Percentiles rank a stretch among this genome's conserved stretches.
These are phyloP conservation scores for Parathielavia appendiculata DNA, from an alignment of 495 filamentous ascomycete species.

Conservation along the genomic window DNA sequence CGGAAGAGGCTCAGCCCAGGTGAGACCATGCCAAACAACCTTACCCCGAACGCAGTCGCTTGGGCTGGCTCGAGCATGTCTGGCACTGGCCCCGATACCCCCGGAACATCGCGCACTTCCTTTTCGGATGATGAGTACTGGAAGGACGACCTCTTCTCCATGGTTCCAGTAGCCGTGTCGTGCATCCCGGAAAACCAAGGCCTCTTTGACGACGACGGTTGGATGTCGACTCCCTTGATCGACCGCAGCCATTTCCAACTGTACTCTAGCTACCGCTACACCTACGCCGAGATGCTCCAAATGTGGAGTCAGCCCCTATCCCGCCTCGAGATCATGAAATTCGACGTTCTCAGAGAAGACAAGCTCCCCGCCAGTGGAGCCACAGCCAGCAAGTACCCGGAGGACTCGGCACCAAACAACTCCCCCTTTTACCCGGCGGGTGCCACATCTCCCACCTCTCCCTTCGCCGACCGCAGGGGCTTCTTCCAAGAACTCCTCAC, in stretches of 20 bases:
- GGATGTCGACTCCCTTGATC: conserved; percentile 61
- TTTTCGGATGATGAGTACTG: conserved; percentile 43
- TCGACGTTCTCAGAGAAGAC: conserved; percentile 57
- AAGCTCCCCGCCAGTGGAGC: conserved; percentile 16
- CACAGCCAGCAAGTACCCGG: conserved; percentile 29
- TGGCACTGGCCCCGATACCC: conserved; percentile 41
- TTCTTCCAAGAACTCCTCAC: conserved; percentile 35
- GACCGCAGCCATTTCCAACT: conserved; percentile 55
- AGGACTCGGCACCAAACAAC: conserved; percentile 27
- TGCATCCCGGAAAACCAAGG: conserved; percentile 69
- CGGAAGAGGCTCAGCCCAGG: conserved; percentile 62
- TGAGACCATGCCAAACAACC: conserved; percentile 59
- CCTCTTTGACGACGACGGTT: conserved; percentile 73
- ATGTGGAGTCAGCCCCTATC: conserved; percentile 75
- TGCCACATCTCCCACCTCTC: conserved; percentile 41
- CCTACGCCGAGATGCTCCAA: conserved; percentile 76
- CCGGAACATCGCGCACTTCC: conserved; percentile 40
- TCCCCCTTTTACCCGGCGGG: conserved; percentile 25
- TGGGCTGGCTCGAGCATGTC: conserved; percentile 63
- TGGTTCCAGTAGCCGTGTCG: conserved; percentile 49
- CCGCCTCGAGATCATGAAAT: conserved; percentile 78
- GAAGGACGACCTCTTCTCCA: conserved; percentile 38
- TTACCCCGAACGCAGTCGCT: conserved; percentile 54
- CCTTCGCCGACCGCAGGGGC: conserved; percentile 43
- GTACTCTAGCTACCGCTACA: conserved; percentile 66